Conservation (phyloP, 208 protist species). For the Wallacemonas sp. region DNA sequence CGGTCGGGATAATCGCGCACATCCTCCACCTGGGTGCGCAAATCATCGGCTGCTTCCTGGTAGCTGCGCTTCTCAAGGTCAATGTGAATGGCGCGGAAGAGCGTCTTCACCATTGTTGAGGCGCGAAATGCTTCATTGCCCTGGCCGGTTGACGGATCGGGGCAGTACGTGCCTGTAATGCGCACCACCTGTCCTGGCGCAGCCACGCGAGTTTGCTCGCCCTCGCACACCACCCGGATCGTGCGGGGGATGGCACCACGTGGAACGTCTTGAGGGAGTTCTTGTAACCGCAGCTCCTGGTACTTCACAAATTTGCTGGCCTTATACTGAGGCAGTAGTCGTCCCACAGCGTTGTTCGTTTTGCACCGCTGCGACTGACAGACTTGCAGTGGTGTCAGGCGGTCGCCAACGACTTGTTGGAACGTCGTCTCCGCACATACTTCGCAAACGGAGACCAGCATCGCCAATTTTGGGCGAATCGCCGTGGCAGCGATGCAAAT, state of each 20-base stretch:
- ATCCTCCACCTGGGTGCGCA: slow-evolving; percentile 66
- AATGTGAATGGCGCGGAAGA: slow-evolving; percentile 75
- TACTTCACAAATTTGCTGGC: slow-evolving; percentile 87
- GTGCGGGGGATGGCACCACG: slow-evolving; percentile 85
- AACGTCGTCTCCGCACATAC: slow-evolving; percentile 89
- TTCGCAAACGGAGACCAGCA: slow-evolving; percentile 90
- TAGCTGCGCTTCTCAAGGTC: slow-evolving; percentile 88
- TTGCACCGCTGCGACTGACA: slow-evolving; percentile 91
- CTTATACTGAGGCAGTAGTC: slow-evolving; percentile 85
- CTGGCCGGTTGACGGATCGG: slow-evolving; percentile 82
- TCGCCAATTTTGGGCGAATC: slow-evolving; percentile 78
- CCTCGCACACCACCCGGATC: slow-evolving; percentile 85
- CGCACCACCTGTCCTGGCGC: slow-evolving; percentile 79
- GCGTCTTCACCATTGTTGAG: slow-evolving; percentile 87
- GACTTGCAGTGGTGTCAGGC: slow-evolving; percentile 75
- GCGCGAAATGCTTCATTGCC: slow-evolving; percentile 81
- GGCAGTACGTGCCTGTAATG: slow-evolving; percentile 82
- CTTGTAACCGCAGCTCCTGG: slow-evolving; percentile 88
- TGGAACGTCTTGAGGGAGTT: slow-evolving; percentile 87
- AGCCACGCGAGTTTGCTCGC: slow-evolving; percentile 81
- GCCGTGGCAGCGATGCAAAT: slow-evolving; percentile 90
- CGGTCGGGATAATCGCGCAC: slow-evolving; percentile 78
- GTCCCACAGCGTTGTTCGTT: slow-evolving; percentile 75
- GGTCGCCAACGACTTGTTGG: slow-evolving; percentile 89
- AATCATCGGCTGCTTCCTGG: slow-evolving; percentile 72